A percentile compares a stretch with the other conserved stretches of the same genome.
Conservation (phyloP, 2,329 filamentous ascomycete genomes). For the Alternaria solani region DNA sequence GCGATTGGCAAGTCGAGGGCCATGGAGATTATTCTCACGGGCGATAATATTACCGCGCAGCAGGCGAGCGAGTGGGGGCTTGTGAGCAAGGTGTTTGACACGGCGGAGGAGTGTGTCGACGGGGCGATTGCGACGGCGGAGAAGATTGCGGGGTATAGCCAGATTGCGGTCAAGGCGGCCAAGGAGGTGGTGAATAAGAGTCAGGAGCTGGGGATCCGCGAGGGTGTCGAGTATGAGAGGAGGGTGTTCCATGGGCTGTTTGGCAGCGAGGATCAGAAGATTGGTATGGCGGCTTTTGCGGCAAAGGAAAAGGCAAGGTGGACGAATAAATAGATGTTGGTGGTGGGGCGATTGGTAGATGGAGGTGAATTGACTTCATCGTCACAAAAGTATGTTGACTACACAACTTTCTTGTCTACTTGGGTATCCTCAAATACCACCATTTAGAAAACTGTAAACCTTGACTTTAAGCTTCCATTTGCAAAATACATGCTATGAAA, state of each 20-base stretch:
- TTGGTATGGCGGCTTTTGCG: conserved; percentile 92
- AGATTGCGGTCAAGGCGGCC: conserved; percentile 84
- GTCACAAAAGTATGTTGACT: too few species aligned
- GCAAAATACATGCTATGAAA: too few species aligned
- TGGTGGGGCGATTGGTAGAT: not conserved
- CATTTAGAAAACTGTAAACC: accelerated
- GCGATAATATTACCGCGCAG: conserved; percentile 76
- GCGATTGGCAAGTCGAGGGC: conserved; percentile 60
- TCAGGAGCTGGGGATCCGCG: conserved; percentile 84
- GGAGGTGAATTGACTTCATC: not conserved
- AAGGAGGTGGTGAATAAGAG: conserved; percentile 99
- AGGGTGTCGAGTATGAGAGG: conserved; percentile 94
- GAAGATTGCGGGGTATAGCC: conserved; percentile 86
- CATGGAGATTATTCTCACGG: conserved; percentile 59
- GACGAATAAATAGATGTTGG: conserved; percentile 71
- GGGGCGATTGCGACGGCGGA: conserved; percentile 83
- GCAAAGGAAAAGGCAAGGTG: conserved; percentile 95
- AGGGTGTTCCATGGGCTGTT: conserved; percentile 93
- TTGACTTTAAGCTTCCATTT: too few species aligned
- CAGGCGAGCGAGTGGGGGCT: conserved; percentile 92
- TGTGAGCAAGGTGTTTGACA: conserved; percentile 81
- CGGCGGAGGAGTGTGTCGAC: conserved; percentile 81
- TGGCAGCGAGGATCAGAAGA: conserved; percentile 95
- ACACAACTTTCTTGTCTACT: too few species aligned
- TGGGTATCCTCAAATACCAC: too few species aligned